A percentile compares a stretch with the other conserved stretches of the same genome.
These are phyloP conservation scores for Balakata baccata DNA, from an alignment of 345 rosid species.

Conservation along the genomic window DNA sequence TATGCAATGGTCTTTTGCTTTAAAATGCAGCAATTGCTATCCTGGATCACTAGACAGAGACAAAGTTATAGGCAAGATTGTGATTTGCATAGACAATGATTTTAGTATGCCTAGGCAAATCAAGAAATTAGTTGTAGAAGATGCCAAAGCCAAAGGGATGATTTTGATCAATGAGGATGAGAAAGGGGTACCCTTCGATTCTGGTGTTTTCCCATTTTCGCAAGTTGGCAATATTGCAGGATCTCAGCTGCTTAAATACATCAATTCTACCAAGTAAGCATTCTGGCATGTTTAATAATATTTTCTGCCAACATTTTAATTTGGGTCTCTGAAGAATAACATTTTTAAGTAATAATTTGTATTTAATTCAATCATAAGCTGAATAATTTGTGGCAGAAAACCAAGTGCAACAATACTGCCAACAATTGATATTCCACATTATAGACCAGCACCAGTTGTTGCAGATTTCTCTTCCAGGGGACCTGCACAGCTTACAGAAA, in stretches of 20 bases:
- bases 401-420: constrained; percentile 59
- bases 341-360: too few relatives aligned
- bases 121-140: constrained; percentile 59
- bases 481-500: constrained; percentile 57
- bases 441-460: constrained; percentile 73
- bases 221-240: constrained; percentile 48
- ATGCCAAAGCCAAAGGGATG: constrained; percentile 59
- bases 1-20: background rate
- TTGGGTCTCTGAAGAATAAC: too few relatives aligned
- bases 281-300: background rate
- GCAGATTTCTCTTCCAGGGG: constrained; percentile 84
- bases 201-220: constrained; percentile 54
- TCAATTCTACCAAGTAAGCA: constrained; percentile 54
- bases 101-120: constrained; percentile 30
- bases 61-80: constrained; percentile 58
- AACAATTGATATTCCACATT: constrained; percentile 31
- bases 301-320: background rate
- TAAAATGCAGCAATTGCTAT: constrained; percentile 48
- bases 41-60: constrained; percentile 62
- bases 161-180: constrained; percentile 45
- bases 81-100: constrained; percentile 50
- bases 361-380: too few relatives aligned
- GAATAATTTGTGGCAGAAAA: constrained; percentile 31
- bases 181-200: constrained; percentile 50
- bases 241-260: constrained; percentile 49